A percentile compares a stretch with the other conserved stretches of the same genome.
These are phyloP conservation scores for Vanderwaltozyma verrucispora DNA, from an alignment of 805 yeast species.

Conservation along the genomic window DNA sequence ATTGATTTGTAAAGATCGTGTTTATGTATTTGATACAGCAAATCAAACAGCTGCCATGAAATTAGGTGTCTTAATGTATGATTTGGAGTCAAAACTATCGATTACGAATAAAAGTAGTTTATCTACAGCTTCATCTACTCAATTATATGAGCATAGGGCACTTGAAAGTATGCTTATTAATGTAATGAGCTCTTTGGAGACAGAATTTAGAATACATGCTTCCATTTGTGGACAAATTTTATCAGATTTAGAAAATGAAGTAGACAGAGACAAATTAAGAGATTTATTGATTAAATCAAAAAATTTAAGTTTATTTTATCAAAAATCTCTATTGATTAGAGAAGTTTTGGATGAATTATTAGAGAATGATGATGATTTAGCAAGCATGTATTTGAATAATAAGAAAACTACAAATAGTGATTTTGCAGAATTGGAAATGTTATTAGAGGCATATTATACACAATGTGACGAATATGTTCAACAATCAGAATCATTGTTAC, in stretches of 20 bases:
- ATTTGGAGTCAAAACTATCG: constrained; percentile 60
- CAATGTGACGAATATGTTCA: constrained; percentile 93
- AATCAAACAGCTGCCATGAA: constrained; percentile 49
- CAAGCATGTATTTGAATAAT: constrained; percentile 64
- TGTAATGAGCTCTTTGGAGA: constrained; percentile 68
- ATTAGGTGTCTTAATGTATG: constrained; percentile 73
- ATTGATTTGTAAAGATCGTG: constrained; percentile 66
- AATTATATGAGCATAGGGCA: constrained; percentile 70
- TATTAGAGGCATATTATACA: constrained; percentile 78
- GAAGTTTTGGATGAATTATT: constrained; percentile 74
- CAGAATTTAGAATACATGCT: constrained; percentile 55
- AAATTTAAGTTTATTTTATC: constrained; percentile 60
- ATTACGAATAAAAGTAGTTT: constrained; percentile 13
- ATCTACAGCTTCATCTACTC: constrained; percentile 26
- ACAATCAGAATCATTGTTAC: constrained; percentile 71
- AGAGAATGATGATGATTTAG: constrained; percentile 79
- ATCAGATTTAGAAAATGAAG: constrained; percentile 63
- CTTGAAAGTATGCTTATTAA: constrained; percentile 74
- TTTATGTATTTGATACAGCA: constrained; percentile 67
- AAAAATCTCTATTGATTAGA: constrained; percentile 62
- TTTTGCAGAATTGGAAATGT: constrained; percentile 73
- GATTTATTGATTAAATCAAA: constrained; percentile 68
- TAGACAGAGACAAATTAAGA: constrained; percentile 64
- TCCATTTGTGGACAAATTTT: constrained; percentile 52
- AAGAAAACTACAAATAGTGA: constrained; percentile 27